Percentiles rank a stretch among this genome's conserved stretches.
Conservation (phyloP, 75 land plant genomes). For the Ceratopteris richardii region DNA sequence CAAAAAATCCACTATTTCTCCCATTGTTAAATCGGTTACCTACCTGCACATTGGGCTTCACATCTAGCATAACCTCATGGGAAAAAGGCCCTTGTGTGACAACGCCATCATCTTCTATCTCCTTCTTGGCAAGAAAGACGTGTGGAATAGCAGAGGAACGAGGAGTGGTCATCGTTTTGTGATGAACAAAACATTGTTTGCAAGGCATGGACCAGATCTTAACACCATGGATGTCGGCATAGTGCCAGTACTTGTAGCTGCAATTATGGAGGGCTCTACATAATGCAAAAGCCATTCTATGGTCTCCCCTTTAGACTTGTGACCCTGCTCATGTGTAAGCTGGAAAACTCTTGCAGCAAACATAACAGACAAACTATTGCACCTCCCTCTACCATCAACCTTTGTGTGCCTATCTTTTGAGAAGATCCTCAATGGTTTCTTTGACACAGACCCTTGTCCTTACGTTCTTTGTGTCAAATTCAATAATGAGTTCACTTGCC, state of each 20-base stretch:
- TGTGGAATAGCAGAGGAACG: background rate
- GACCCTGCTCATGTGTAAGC: slow-evolving; percentile 25
- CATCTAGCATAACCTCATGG: too few species aligned
- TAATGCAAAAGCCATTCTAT: slow-evolving; percentile 32
- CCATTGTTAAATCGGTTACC: too few species aligned
- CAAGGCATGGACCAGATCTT: too few species aligned
- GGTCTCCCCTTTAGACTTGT: slow-evolving; percentile 35
- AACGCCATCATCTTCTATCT: too few species aligned
- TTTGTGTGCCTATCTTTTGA: slow-evolving; percentile 22
- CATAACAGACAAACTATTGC: slow-evolving; percentile 26
- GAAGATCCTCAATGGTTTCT: slow-evolving; percentile 1
- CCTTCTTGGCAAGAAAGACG: background rate
- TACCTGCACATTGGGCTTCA: too few species aligned
- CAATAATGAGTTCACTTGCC: too few species aligned
- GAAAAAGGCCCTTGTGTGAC: too few species aligned
- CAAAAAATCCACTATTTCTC: too few species aligned
- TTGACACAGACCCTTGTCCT: background rate
- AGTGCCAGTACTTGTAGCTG: slow-evolving; percentile 31
- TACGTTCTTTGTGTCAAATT: too few species aligned
- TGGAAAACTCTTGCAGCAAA: slow-evolving; percentile 35
- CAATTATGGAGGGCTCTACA: slow-evolving; percentile 30
- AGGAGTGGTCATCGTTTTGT: background rate
- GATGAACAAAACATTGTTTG: too few species aligned
- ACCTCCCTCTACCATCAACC: slow-evolving; percentile 27
- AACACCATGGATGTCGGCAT: slow-evolving; percentile 17